These are phyloP conservation scores for Epichloe uncinata DNA, from an alignment of 2,329 filamentous ascomycete genomes.

Conservation along the genomic window DNA sequence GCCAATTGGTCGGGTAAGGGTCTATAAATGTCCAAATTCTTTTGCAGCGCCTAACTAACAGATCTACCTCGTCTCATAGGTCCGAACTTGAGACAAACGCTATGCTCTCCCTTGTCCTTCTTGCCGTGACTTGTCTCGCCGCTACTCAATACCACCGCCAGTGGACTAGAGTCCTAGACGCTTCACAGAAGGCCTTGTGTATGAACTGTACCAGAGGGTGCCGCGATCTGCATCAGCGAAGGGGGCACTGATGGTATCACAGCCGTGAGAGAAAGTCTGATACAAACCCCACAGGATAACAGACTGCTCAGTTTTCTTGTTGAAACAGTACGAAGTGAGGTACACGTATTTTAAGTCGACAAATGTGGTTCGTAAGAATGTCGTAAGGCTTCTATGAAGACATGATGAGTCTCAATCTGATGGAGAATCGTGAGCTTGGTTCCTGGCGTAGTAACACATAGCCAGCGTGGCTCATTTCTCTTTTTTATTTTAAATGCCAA, in stretches of 20 bases:
- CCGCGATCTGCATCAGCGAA: background rate
- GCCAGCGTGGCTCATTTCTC: background rate
- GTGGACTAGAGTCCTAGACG: background rate
- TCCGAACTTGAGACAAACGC: background rate
- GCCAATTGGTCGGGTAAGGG: slow-evolving; percentile 18
- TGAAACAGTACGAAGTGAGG: background rate
- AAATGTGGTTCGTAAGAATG: background rate
- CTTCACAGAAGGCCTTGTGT: background rate
- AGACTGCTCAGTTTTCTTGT: background rate
- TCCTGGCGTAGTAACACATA: background rate
- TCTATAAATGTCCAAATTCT: slow-evolving; percentile 8
- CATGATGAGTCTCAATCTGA: background rate
- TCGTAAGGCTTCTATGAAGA: background rate
- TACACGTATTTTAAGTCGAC: background rate
- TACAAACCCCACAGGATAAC: background rate
- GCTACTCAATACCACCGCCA: background rate
- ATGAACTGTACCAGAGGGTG: background rate
- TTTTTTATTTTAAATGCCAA: background rate
- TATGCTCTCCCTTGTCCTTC: background rate
- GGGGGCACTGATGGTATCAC: background rate
- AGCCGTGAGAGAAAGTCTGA: background rate
- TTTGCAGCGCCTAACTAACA: slow-evolving; percentile 9
- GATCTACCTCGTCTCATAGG: background rate
- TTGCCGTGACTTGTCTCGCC: background rate
- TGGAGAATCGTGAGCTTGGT: background rate